Conservation (phyloP, 805 yeast genomes). For the fission yeast (Schizosaccharomyces pombe) region DNA sequence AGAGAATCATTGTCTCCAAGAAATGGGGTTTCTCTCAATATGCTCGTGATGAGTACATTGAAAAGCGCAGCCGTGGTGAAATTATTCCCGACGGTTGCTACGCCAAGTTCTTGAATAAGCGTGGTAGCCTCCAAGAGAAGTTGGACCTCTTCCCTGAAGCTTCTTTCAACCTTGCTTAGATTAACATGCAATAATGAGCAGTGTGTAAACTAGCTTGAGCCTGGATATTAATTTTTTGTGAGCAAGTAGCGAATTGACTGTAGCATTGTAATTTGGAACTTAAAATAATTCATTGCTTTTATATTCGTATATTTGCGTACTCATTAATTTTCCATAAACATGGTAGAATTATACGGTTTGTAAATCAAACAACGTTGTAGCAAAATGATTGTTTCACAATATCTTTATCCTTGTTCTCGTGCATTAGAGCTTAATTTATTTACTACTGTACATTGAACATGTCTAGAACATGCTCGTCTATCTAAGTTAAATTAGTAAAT, state of each 20-base stretch:
- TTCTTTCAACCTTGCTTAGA: background rate
- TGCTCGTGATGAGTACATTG: constrained; percentile 90
- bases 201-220: no score
- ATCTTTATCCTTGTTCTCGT: background rate
- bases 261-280: no score
- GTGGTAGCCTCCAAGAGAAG: constrained; percentile 69
- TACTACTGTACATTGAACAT: background rate
- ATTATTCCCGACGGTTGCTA: constrained; percentile 99
- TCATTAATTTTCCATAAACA: no score
- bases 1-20: constrained; percentile 95
- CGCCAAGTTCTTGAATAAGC: constrained; percentile 91
- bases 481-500: background rate
- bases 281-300: no score
- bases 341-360: no score
- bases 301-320: background rate
- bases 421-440: background rate
- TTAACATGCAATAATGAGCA: no score
- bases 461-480: background rate
- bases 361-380: no score
- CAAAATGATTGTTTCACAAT: background rate
- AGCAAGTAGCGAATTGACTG: no score
- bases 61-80: constrained; percentile 89
- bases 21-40: constrained; percentile 99
- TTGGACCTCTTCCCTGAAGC: constrained; percentile 11
- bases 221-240: no score